Evolutionary conservation across 1,284 basidiomycete species (phyloP), one percentile per base, ranked within the genome.

Genomic region (Ceratobasidium sp.): DNA sequence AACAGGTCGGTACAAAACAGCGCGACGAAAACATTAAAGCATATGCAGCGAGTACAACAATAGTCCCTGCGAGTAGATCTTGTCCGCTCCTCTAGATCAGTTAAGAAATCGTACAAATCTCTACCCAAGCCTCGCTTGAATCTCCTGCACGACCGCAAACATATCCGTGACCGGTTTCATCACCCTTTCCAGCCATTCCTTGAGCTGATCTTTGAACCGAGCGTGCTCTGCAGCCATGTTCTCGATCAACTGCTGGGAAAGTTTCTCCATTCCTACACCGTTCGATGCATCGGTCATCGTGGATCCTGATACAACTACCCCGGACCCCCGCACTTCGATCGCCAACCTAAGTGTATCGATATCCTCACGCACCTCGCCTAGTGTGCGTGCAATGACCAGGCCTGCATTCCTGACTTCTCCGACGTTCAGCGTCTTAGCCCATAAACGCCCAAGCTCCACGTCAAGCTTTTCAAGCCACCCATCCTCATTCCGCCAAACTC

Each of bases 401-500:
- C 31, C 22, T 15, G 66, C 51, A 19, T 33, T 59, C 15, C n/a
- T 6, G 9, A 19, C 56, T 31, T 41, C 66, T 36, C 9, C 66
- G 19, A 5, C 41, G 15, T n/a, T 15, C 51, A 69, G 22, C 4
- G 41, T 53, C 36, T 57, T 48, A 6, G 66, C 66, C 66, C 66
- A 69, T 2, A 24, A 24, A 17, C 22, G 11, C 24, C 51, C 66
- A 31, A 69, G 66, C 53, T 15, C 36, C 27, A 54, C 14, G 14
- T 69, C 66, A 8, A 69, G 14, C 24, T 29, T 24, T 19, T 69
- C 66, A 17, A 53, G 31, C 66, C 66, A 69, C 5, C 36, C 41
- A 19, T 31, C 31, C 53, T 69, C 36, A 9, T 53, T 53, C 24
- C 19, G 19, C 51, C 51, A 69, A 8, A 69, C 36, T 19, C 9